phyloP scores from a whole-genome alignment of 2,329 filamentous ascomycete genomes.

The Canariomyces notabilis region DNA sequence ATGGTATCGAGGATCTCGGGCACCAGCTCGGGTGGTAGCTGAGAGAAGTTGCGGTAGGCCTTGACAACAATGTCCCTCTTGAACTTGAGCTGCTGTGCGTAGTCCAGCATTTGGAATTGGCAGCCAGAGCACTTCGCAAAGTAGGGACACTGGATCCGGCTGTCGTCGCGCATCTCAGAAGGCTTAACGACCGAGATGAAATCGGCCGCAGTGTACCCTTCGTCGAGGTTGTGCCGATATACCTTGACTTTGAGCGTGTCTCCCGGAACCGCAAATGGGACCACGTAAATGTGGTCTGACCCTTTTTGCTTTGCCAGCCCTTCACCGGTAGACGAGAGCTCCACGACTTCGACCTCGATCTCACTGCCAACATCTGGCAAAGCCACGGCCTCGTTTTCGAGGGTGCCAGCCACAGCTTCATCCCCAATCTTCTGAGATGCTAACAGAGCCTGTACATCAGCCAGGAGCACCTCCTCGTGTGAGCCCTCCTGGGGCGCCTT shows the following conservation, averaged over 20 bases:
- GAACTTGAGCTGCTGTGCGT: conserved; percentile 75
- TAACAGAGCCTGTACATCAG: conserved; percentile 56
- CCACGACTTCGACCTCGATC: conserved; percentile 73
- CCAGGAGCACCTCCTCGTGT: conserved; percentile 60
- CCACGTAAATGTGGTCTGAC: conserved; percentile 68
- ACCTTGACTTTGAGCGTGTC: conserved; percentile 76
- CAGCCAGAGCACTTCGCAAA: conserved; percentile 86
- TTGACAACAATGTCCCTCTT: conserved; percentile 86
- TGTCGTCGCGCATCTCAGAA: conserved; percentile 70
- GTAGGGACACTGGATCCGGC: conserved; percentile 75
- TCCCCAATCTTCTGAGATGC: conserved; percentile 36
- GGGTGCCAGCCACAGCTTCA: conserved; percentile 24
- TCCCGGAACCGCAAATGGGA: conserved; percentile 84
- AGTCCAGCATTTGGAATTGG: conserved; percentile 96
- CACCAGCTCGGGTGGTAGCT: conserved; percentile 68
- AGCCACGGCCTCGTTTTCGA: conserved; percentile 24
- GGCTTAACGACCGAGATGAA: conserved; percentile 72
- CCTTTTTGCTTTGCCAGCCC: conserved; percentile 71
- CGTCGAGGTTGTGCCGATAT: conserved; percentile 60
- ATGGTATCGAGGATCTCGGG: conserved; percentile 79
- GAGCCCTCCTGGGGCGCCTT: conserved; percentile 53
- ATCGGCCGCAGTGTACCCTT: conserved; percentile 72
- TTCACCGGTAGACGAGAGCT: conserved; percentile 87
- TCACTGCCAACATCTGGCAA: conserved; percentile 67
- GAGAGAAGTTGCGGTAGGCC: conserved; percentile 86